Conservation (phyloP, 2,329 filamentous ascomycete species). For the Penicillium sp. region DNA sequence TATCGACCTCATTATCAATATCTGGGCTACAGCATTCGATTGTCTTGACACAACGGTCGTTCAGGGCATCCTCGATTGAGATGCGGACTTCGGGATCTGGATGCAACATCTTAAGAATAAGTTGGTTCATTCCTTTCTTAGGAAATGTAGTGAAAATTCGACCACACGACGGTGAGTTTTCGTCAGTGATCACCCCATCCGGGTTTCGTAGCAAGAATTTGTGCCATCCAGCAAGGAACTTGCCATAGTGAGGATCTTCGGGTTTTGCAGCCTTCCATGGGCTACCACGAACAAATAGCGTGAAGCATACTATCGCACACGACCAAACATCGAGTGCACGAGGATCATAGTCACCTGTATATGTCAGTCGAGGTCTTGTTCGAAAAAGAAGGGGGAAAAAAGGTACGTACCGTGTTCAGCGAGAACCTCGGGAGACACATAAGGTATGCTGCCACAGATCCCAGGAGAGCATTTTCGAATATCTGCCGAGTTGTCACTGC, state of each 20-base stretch:
- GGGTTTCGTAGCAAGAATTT: slow-evolving; percentile 60
- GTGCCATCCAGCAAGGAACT: slow-evolving; percentile 64
- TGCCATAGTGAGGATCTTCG: slow-evolving; percentile 58
- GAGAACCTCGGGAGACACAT: slow-evolving; percentile 82
- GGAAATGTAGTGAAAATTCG: slow-evolving; percentile 60
- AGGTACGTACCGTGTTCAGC: slow-evolving; percentile 57
- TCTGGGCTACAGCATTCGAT: slow-evolving; percentile 78
- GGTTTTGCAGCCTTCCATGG: slow-evolving; percentile 69
- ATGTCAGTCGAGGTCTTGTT: slow-evolving; percentile 7
- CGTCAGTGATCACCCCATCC: slow-evolving; percentile 51
- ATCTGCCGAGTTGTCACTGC: slow-evolving; percentile 68
- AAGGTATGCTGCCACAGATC: slow-evolving; percentile 79
- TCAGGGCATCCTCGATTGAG: slow-evolving; percentile 64
- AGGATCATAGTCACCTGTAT: slow-evolving; percentile 61
- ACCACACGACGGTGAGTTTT: slow-evolving; percentile 62
- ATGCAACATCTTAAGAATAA: slow-evolving; percentile 78
- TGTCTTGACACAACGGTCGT: slow-evolving; percentile 67
- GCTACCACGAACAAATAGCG: slow-evolving; percentile 66
- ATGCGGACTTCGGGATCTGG: slow-evolving; percentile 69
- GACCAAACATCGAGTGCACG: slow-evolving; percentile 82
- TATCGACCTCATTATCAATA: slow-evolving; percentile 55
- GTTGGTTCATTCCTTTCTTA: slow-evolving; percentile 53
- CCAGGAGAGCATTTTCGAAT: slow-evolving; percentile 70
- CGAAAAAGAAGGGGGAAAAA: neutral
- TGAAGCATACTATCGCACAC: slow-evolving; percentile 76